Percentiles rank a stretch among this genome's conserved stretches.
Conservation (phyloP, 148 eudicot species). For the Pouteria glomerata region DNA sequence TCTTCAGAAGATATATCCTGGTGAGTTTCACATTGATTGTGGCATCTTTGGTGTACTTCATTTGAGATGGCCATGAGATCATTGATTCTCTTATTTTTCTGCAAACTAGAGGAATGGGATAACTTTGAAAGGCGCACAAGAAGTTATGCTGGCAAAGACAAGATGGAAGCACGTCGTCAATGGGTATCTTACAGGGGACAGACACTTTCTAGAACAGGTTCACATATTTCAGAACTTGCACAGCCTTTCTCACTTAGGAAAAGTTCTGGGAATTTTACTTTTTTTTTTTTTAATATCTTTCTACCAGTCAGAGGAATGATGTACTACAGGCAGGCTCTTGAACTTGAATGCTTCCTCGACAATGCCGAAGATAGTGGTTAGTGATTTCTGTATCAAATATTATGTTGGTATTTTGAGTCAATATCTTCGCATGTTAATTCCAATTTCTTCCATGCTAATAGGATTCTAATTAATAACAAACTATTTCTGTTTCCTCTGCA, state of each 20-base stretch:
- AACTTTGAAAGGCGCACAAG: conserved; percentile 60
- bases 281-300: conserved; percentile 23
- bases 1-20: conserved; percentile 96
- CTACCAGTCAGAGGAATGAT: conserved; percentile 95
- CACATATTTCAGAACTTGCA: conserved; percentile 1
- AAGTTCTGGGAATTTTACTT: conserved; percentile 13
- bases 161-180: conserved; percentile 56
- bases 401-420: not conserved
- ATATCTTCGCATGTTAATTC: not conserved
- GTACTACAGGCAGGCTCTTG: conserved; percentile 91
- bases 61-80: conserved; percentile 4
- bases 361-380: conserved; percentile 71
- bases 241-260: not conserved
- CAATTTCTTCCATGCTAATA: not conserved
- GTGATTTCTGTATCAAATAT: conserved; percentile 6
- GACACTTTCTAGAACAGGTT: conserved; percentile 98
- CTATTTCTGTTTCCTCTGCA: conserved; percentile 30
- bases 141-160: conserved; percentile 43
- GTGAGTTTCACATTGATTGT: conserved; percentile 31
- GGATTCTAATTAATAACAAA: conserved; percentile 4
- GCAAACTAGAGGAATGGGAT: conserved; percentile 72
- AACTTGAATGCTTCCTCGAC: conserved; percentile 90
- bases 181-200: conserved; percentile 99
- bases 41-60: conserved; percentile 8
- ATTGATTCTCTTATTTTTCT: conserved; percentile 13